These are phyloP conservation scores for Blastobotrys aristatus DNA, from an alignment of 1,139 yeast species.

Conservation along the genomic window DNA sequence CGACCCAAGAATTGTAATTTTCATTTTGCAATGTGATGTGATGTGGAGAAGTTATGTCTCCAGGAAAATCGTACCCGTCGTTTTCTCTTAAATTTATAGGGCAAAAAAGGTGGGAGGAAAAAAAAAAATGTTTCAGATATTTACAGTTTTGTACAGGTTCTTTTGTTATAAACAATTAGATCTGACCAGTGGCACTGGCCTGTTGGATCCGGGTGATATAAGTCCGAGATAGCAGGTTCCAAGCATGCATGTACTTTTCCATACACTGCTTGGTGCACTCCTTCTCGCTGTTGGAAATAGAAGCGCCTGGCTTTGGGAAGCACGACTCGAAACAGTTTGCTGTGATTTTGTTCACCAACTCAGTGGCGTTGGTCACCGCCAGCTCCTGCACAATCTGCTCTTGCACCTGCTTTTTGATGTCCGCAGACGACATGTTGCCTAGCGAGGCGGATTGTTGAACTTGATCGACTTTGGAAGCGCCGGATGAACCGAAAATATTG, in stretches of 20 bases:
- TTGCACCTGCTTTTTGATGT: constrained; percentile 58
- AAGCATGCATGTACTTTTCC: constrained; percentile 83
- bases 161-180: no score
- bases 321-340: constrained; percentile 85
- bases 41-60: neutral
- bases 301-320: constrained; percentile 49
- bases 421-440: constrained; percentile 28
- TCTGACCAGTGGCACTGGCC: constrained; percentile 27
- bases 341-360: constrained; percentile 78
- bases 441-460: constrained; percentile 27
- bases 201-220: constrained; percentile 72
- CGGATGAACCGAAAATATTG: constrained; percentile 41
- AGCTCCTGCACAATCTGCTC: constrained; percentile 73
- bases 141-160: no score
- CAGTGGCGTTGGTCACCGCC: constrained; percentile 86
- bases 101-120: neutral
- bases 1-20: constrained; percentile 72
- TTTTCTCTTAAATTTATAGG: neutral
- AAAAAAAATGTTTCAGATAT: neutral
- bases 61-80: no score
- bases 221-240: constrained; percentile 77
- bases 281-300: constrained; percentile 43
- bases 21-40: constrained; percentile 8
- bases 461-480: constrained; percentile 17
- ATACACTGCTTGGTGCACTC: constrained; percentile 70